Evolutionary conservation across 2,329 filamentous ascomycete genomes (phyloP), one percentile per base, ranked within the genome.

Genomic region (Botrytis elliptica): DNA sequence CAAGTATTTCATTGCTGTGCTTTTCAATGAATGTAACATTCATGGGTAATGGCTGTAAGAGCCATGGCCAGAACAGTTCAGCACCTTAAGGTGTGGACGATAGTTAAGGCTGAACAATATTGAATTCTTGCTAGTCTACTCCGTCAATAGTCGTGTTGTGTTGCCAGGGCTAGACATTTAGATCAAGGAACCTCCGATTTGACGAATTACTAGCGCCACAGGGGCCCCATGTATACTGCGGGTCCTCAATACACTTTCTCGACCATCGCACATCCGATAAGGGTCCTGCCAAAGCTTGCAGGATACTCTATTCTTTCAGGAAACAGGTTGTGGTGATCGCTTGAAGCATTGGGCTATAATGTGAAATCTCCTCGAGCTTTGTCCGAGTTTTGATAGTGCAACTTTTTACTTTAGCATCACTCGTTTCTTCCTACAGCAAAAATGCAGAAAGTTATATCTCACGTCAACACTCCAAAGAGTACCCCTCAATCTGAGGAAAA

Each of bases 401-500:
- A 73, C n/a, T 38, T 22, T 69, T 73, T 25, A 62, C 40, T 69
- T 59, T 33, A 68, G 46, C 12, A 52, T 73, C 64, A 40, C 40
- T 33, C n/a, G 38, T 71, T 49, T 52, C 46, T 64, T 60, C n/a
- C 14, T 36, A 57, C n/a, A 59, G n/a, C 66, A 12, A 68, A 68
- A 59, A 72, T 72, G 70, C 64, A 68, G 70, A 66, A 40, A 38
- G n/a, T 38, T 38, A 68, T 25, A 36, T 72, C 71, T 68, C 59
- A 60, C 25, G 12, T 62, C 40, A 44, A 59, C 20, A 10, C 55
- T 62, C 20, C 63, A 33, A 67, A 73, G 44, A 73, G 64, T 38
- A 69, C 38, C n/a, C 55, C 71, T 69, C 40, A 68, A n/a, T 62
- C 71, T 29, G 64, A 68, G 55, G 71, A 73, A 42, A 69, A 73